Base-by-base conservation (phyloP, 805 yeast genomes). In the Yarrowia divulgata region DNA sequence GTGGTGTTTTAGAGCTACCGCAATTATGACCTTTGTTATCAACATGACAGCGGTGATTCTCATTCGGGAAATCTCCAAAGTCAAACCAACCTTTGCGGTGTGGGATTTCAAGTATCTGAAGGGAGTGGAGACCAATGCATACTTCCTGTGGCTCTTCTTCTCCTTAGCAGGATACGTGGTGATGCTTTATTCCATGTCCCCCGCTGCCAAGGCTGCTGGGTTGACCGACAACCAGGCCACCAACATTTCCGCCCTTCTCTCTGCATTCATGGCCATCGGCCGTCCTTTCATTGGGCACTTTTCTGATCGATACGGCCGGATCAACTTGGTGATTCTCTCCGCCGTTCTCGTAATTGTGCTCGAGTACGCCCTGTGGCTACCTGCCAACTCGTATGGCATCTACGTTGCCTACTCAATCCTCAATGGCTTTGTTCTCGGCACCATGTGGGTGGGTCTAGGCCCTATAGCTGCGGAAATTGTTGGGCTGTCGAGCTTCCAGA, bases 1-100 rank as follows among this genome's bases (percentile, higher is more conserved):
- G 12, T 86, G 89, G 88, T 82, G 85, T 5, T 79, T 84, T 52
- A 78, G 89, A 67, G 77, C 81, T 10, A 75, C 85, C 55, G 85
- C 85, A 40, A 66, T 66, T 43, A 32, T 66, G 62, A 66, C 69
- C 3, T 66, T 66, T 52, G 60, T 54, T 4, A 37, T 66, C 19
- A 66, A 66, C 50, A 54, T 66, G 40, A 52, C 62, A 8, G 55
- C 62, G 3, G 60, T 66, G 12, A 14, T 54, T 14, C 43, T 66
- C 9, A 66, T 66, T 14, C 29, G 50, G 18, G 69, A 66, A 42
- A 66, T 66, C 43, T 54, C 69, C 10, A 66, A 42, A n/a, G 42
- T 29, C 29, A 52, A 66, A 18, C 60, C 60, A 7, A 52, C 69
- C 6, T 66, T 66, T 42, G 60, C 69, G 6, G 29, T 50, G 8